A percentile compares a stretch with the other conserved stretches of the same genome.
phyloP scores from a whole-genome alignment of 306 rosid genomes.

The Canavalia gladiata region DNA sequence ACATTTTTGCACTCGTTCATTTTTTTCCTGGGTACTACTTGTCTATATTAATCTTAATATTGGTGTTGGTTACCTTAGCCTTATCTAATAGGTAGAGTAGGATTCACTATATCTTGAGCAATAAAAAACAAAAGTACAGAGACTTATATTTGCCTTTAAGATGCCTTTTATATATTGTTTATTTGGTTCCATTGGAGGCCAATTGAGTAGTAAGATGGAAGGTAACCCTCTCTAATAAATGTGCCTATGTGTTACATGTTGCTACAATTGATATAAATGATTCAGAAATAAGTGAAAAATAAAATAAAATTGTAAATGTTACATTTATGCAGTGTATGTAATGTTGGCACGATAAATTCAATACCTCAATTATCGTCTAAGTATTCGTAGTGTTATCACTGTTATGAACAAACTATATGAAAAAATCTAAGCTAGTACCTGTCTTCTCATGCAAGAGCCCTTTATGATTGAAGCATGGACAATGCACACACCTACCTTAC shows the following conservation, averaged over 20 bases:
- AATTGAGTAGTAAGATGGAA: conserved; percentile 25
- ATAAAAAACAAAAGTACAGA: conserved; percentile 20
- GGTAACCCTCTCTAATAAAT: conserved; percentile 28
- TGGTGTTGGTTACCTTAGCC: conserved; percentile 26
- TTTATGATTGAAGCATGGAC: neutral
- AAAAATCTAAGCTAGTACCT: neutral
- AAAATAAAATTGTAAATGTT: conserved; percentile 3
- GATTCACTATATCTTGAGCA: conserved; percentile 16
- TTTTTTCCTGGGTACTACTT: conserved; percentile 35
- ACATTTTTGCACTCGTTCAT: neutral
- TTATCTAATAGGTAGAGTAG: conserved; percentile 30
- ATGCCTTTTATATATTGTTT: conserved; percentile 6
- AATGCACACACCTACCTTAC: neutral
- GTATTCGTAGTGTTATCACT: neutral
- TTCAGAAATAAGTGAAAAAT: conserved; percentile 12
- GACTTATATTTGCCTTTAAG: conserved; percentile 12
- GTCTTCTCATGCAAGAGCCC: neutral
- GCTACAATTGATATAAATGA: conserved; percentile 8
- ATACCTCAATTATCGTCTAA: neutral
- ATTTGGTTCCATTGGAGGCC: conserved; percentile 24
- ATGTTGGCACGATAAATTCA: conserved; percentile 26
- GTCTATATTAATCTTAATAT: conserved; percentile 27
- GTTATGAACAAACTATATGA: neutral
- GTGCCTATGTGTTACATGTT: conserved; percentile 18
- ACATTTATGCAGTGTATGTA: conserved; percentile 4